Evolutionary conservation across 441 rosid genomes (phyloP).

Genomic region (Populus trichocarpa): DNA sequence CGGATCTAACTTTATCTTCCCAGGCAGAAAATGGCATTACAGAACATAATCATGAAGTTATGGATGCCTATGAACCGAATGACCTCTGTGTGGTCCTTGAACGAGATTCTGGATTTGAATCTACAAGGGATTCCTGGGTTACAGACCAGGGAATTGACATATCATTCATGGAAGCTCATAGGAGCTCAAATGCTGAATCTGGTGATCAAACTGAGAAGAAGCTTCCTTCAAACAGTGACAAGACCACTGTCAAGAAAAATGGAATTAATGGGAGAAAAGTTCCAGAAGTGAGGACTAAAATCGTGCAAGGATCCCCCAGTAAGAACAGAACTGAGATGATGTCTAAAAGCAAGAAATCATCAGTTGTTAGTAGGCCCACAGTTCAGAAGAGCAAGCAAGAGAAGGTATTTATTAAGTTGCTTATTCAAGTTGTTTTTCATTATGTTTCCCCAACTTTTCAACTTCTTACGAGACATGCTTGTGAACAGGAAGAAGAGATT

Average conservation of each 20-base stretch:
- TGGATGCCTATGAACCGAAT: conserved; percentile 43
- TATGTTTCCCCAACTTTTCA: background rate
- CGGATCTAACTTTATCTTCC: conserved; percentile 45
- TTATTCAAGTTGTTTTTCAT: conserved; percentile 7
- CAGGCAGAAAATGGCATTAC: conserved; percentile 29
- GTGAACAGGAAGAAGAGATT: conserved; percentile 70
- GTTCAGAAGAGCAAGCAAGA: conserved; percentile 75
- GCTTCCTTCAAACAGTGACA: conserved; percentile 28
- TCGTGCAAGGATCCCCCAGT: conserved; percentile 22
- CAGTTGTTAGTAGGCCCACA: conserved; percentile 44
- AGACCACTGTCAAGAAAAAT: conserved; percentile 31
- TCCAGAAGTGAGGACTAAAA: conserved; percentile 40
- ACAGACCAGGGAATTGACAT: conserved; percentile 51
- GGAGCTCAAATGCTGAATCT: conserved; percentile 30
- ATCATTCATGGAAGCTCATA: conserved; percentile 51
- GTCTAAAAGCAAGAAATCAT: conserved; percentile 44
- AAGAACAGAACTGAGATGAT: conserved; percentile 33
- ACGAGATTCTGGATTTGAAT: conserved; percentile 40
- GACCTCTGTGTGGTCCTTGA: conserved; percentile 69
- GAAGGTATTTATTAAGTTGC: conserved; percentile 41
- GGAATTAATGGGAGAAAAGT: conserved; percentile 32
- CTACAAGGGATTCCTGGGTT: conserved; percentile 44
- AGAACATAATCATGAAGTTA: conserved; percentile 32
- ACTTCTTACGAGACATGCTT: conserved; percentile 8
- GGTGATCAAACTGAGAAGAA: conserved; percentile 25